These are phyloP conservation scores for Verbena officinalis DNA, from an alignment of 257 asterid species.

Conservation along the genomic window DNA sequence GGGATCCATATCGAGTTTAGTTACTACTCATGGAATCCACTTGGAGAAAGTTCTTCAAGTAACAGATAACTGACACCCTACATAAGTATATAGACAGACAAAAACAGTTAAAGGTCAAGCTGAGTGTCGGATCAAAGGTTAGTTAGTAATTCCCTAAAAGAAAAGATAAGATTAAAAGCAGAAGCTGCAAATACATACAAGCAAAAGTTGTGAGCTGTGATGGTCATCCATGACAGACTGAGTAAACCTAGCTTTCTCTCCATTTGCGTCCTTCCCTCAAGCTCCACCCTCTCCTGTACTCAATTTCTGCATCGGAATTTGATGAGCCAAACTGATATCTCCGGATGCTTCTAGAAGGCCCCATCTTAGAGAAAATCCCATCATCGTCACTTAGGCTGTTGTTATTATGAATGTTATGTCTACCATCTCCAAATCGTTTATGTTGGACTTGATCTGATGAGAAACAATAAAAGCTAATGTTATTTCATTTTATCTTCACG, in stretches of 20 bases:
- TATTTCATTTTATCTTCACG: no score
- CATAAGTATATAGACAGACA: conserved; percentile 1
- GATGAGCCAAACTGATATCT: conserved; percentile 69
- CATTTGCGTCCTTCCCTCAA: conserved; percentile 61
- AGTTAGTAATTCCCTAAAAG: conserved; percentile 35
- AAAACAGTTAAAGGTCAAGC: conserved; percentile 13
- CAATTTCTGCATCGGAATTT: conserved; percentile 90
- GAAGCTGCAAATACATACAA: conserved; percentile 30
- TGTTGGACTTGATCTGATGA: conserved; percentile 62
- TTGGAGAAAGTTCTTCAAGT: neutral
- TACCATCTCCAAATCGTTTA: conserved; percentile 46
- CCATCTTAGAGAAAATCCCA: conserved; percentile 57
- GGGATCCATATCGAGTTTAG: neutral
- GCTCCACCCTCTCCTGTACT: conserved; percentile 87
- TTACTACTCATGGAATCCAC: neutral
- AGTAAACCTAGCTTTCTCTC: conserved; percentile 45
- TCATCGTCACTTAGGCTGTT: conserved; percentile 64
- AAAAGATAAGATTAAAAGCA: conserved; percentile 13
- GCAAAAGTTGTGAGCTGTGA: conserved; percentile 10
- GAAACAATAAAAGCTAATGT: conserved; percentile 21
- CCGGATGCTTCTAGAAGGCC: conserved; percentile 55
- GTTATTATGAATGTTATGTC: conserved; percentile 42
- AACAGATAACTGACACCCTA: neutral
- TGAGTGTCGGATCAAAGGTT: conserved; percentile 32
- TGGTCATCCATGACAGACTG: conserved; percentile 38